A percentile compares a stretch with the other conserved stretches of the same genome.
Evolutionary conservation across 192 early-diverging fungal species (phyloP).

Genomic region (Diversispora eburnea): DNA sequence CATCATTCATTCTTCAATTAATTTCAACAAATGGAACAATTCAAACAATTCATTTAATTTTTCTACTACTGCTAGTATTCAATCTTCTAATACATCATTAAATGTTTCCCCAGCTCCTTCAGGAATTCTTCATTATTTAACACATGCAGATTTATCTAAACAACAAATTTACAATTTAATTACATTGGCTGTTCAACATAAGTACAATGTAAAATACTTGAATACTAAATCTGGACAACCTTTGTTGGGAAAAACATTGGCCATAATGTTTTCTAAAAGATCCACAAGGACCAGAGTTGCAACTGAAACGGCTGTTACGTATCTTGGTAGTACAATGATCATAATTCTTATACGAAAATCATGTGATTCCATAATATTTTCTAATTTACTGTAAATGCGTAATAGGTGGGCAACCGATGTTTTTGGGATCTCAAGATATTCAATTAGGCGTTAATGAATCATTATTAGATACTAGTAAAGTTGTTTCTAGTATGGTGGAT

Average conservation of each 20-base stretch:
- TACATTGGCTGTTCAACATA: constrained; percentile 73
- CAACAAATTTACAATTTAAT: constrained; percentile 78
- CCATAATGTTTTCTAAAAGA: constrained; percentile 91
- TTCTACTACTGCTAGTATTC: no score
- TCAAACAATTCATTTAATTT: no score
- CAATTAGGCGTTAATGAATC: constrained; percentile 96
- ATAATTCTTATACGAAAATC: neutral
- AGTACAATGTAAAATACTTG: constrained; percentile 63
- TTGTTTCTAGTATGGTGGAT: constrained; percentile 95
- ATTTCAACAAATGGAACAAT: no score
- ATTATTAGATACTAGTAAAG: constrained; percentile 80
- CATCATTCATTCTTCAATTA: no score
- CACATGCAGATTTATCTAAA: constrained; percentile 76
- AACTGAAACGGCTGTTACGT: constrained; percentile 85
- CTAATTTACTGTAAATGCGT: neutral
- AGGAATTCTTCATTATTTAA: constrained; percentile 61
- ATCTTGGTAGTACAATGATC: constrained; percentile 50
- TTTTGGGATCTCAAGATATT: constrained; percentile 92
- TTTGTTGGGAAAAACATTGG: constrained; percentile 82
- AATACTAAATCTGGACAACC: constrained; percentile 53
- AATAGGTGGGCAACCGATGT: constrained; percentile 91
- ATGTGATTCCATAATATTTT: no score
- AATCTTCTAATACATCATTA: neutral
- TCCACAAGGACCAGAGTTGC: constrained; percentile 95
- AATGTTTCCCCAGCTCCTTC: constrained; percentile 4